Base-by-base conservation (phyloP, 2,329 filamentous ascomycete species). In the Nigrograna mackinnonii region DNA sequence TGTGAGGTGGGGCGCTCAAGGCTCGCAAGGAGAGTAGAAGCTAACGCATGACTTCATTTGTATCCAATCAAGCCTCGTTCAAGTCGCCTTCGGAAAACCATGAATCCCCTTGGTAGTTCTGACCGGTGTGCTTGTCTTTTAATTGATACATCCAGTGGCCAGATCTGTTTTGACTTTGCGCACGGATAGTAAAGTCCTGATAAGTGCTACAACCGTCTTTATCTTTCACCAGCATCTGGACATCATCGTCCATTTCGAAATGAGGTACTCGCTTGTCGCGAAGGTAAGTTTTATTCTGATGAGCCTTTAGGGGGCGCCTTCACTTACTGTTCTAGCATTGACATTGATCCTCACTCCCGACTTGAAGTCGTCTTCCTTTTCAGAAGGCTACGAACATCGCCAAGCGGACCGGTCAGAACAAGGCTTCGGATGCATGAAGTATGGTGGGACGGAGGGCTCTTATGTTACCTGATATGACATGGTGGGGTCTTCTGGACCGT, bases 111-210 rank as follows among this genome's bases (percentile, higher is more conserved):
- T 44, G 19, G 22, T 44, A 35, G 9, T 18, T 3, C 18, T 44
- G 12, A 38, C 38, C 40, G 46, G 21, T 44, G 18, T 17, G 4
- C 18, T 7, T 12, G 22, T 46, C 26, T 9, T 35, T 41, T 17
- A 52, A 22, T 32, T 47, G 46, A 22, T 49, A 52, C 20, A 34
- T n/a, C 43, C 43, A 52, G 24, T 26, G 18, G 5, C 35, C 43
- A 7, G n/a, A n/a, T 5, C 18, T 22, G 26, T 12, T 19, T 28
- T n/a, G 24, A 9, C 24, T 9, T 28, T 9, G 7, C 9, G 20
- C 37, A 4, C 26, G 31, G 22, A 50, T 32, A 6, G 17, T 43
- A 22, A 52, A 52, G n/a, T 24, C 6, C 22, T 41, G 39, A 21
- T 17, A 34, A 18, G 26, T 39, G 4, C 40, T 40, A 24, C 39